phyloP scores from a whole-genome alignment of 331 rosid species.

The Rosa hybrid region DNA sequence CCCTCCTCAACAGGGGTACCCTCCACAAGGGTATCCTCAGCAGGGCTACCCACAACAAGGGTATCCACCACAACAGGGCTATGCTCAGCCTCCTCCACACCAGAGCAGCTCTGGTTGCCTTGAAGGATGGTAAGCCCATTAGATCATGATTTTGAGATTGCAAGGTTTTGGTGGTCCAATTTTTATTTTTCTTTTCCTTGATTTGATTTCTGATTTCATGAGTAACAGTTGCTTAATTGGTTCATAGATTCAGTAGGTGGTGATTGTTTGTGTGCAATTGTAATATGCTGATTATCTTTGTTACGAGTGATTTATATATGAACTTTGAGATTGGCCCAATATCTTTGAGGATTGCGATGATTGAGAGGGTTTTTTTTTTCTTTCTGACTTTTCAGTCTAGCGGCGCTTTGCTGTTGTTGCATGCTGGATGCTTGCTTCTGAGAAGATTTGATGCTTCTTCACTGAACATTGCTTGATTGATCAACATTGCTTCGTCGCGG shows the following conservation, averaged over 20 bases:
- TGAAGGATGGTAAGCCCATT: constrained; percentile 63
- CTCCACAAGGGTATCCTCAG: constrained; percentile 44
- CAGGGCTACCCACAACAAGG: constrained; percentile 32
- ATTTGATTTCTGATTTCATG: not conserved
- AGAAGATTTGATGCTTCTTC: constrained; percentile 1
- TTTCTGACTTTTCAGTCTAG: constrained; percentile 51
- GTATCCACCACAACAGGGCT: constrained; percentile 46
- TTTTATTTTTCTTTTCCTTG: too few relatives aligned
- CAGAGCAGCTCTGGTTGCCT: constrained; percentile 40
- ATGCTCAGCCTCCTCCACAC: constrained; percentile 54
- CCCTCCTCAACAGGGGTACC: constrained; percentile 56
- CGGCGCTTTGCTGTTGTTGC: constrained; percentile 86
- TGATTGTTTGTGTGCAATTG: not conserved
- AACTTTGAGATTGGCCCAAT: too few relatives aligned
- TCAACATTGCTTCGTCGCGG: not conserved
- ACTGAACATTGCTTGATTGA: too few relatives aligned
- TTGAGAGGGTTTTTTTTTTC: not conserved
- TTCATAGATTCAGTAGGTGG: not conserved
- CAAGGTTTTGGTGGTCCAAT: not conserved
- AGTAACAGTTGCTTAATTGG: not conserved
- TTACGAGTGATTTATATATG: too few relatives aligned
- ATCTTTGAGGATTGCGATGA: not conserved
- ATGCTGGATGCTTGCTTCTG: constrained; percentile 70
- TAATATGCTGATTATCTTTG: not conserved
- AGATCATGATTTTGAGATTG: not conserved